Percentiles rank a stretch among this genome's conserved stretches.
These are phyloP conservation scores for Thielaviopsis euricoi DNA, from an alignment of 2,329 filamentous ascomycete genomes.

Conservation along the genomic window DNA sequence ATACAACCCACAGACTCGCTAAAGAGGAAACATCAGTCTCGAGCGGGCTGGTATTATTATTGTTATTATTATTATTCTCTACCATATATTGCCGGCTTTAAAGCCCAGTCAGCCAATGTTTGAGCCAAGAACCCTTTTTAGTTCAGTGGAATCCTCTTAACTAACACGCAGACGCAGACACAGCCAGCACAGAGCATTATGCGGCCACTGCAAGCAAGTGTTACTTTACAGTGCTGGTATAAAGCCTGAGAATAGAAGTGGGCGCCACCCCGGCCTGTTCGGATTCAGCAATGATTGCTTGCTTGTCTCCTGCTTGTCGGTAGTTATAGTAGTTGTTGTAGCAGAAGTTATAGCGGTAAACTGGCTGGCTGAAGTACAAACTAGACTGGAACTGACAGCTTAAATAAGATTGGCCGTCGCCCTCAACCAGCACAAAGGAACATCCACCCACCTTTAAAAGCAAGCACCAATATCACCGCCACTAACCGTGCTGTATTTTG, in stretches of 20 bases:
- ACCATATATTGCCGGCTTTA: not conserved
- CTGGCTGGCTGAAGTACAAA: no score
- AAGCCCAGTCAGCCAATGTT: no score
- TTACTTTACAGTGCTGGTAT: no score
- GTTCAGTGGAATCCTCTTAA: no score
- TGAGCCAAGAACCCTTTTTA: no score
- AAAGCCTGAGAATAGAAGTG: no score
- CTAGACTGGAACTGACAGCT: no score
- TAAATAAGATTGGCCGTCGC: no score
- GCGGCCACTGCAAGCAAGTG: not conserved
- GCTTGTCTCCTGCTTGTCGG: not conserved
- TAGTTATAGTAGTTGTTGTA: not conserved
- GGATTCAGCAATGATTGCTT: not conserved
- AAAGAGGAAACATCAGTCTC: not conserved
- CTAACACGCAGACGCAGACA: not conserved
- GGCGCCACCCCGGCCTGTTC: not conserved
- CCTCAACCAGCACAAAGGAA: no score
- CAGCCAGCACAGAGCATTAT: not conserved
- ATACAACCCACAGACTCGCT: not conserved
- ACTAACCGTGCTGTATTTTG: not conserved
- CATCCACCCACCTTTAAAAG: no score
- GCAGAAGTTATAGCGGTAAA: no score
- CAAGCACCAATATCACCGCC: no score
- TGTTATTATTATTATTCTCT: not conserved
- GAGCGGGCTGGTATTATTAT: not conserved